Conservation (phyloP, 2,329 filamentous ascomycete species). For the Kalaharituber pfeilii region DNA sequence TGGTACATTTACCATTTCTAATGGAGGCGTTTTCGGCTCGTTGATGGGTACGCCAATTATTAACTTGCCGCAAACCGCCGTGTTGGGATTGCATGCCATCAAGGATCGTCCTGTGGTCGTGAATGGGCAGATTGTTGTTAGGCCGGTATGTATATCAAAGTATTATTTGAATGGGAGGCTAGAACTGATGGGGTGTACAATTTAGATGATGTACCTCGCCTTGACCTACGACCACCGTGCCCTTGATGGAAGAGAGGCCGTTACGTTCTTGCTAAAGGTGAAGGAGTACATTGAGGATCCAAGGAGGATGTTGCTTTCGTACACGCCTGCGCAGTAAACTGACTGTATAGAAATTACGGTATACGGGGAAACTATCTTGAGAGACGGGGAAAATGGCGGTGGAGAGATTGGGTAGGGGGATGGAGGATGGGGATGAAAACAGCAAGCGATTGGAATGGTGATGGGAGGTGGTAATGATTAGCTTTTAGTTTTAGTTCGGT, state of each 20-base stretch:
- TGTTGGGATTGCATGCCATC: conserved; percentile 46
- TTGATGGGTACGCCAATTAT: conserved; percentile 74
- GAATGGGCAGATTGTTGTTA: conserved; percentile 85
- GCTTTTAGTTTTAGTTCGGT: background rate
- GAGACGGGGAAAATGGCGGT: background rate
- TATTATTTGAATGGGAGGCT: background rate
- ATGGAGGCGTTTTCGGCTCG: conserved; percentile 85
- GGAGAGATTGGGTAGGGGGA: background rate
- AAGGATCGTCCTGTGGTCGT: conserved; percentile 83
- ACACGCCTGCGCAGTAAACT: background rate
- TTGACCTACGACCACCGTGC: conserved; percentile 95
- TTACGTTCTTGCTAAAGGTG: conserved; percentile 89
- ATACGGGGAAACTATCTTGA: background rate
- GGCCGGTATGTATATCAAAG: conserved; percentile 40
- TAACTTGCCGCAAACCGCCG: conserved; percentile 73
- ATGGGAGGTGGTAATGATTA: background rate
- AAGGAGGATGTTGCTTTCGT: conserved; percentile 53
- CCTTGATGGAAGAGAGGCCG: conserved; percentile 83
- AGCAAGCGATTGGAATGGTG: background rate
- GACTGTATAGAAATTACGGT: no score
- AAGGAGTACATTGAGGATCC: conserved; percentile 98
- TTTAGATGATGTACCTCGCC: conserved; percentile 90
- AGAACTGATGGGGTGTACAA: background rate
- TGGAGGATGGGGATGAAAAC: background rate
- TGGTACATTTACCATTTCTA: conserved; percentile 61